Conservation (phyloP, 2,329 filamentous ascomycete species). For the Thermoascus crustaceus region DNA sequence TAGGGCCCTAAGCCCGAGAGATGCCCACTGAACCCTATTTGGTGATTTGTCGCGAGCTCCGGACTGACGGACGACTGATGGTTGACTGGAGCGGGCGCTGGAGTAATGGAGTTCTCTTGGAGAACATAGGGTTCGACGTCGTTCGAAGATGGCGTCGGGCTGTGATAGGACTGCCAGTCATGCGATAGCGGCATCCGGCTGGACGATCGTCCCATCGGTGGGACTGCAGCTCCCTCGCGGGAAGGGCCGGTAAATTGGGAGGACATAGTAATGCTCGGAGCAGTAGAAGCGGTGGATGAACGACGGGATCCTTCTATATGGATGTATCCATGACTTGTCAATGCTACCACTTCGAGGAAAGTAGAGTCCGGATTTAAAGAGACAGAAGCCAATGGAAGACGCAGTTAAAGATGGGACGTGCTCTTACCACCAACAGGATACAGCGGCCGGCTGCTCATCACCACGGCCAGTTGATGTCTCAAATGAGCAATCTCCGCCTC, state of each 20-base stretch:
- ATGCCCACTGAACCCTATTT: no score
- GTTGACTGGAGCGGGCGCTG: no score
- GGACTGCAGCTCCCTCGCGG: conserved; percentile 3
- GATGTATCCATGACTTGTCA: background rate
- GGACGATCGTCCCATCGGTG: conserved; percentile 6
- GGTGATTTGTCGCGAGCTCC: no score
- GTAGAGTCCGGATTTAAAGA: background rate
- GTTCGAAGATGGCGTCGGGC: background rate
- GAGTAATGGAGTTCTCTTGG: no score
- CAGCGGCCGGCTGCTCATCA: conserved; percentile 13
- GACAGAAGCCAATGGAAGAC: background rate
- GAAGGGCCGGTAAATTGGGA: conserved; percentile 8
- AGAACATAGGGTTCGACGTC: conserved; percentile 2
- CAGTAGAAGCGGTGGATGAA: conserved; percentile 10
- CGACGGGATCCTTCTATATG: conserved; percentile 4
- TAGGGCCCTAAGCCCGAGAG: no score
- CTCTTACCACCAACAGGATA: conserved; percentile 7
- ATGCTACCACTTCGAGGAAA: background rate
- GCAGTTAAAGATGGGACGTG: background rate
- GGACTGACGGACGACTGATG: no score
- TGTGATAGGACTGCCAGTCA: conserved; percentile 7
- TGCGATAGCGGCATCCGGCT: conserved; percentile 8
- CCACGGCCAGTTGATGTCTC: conserved; percentile 38
- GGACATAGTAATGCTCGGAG: conserved; percentile 8
- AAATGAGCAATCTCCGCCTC: conserved; percentile 49